These are phyloP conservation scores for Penstemon barbatus DNA, from an alignment of 257 asterid genomes.

Conservation along the genomic window DNA sequence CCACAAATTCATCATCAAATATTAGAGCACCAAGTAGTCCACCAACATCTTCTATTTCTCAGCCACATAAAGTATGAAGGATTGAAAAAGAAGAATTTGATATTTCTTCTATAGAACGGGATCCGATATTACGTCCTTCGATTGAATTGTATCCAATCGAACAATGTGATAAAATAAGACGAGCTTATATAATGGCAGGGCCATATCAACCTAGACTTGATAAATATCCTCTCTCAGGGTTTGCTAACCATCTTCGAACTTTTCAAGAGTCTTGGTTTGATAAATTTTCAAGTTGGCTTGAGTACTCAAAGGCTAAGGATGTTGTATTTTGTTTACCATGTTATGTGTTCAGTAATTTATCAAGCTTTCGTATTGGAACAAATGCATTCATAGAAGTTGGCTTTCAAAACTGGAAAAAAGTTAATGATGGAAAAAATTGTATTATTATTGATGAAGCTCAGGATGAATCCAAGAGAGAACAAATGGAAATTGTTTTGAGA, in stretches of 20 bases:
- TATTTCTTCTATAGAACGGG: neutral
- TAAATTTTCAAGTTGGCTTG: too few relatives aligned
- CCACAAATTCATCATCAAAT: too few relatives aligned
- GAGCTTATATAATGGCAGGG: neutral
- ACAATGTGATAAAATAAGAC: conserved; percentile 1
- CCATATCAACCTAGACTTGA: neutral
- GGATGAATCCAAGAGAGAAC: too few relatives aligned
- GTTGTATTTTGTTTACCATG: neutral
- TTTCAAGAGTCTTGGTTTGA: neutral
- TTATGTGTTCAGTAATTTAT: too few relatives aligned
- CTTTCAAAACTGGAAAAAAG: neutral
- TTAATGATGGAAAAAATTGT: neutral
- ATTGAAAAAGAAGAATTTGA: too few relatives aligned
- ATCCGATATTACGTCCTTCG: neutral
- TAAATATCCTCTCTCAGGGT: neutral
- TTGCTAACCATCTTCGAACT: neutral
- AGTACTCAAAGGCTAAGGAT: neutral
- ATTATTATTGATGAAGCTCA: too few relatives aligned
- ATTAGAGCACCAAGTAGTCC: too few relatives aligned
- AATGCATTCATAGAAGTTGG: neutral
- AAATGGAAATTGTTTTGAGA: too few relatives aligned
- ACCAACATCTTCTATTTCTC: too few relatives aligned
- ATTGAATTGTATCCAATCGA: neutral
- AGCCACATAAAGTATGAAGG: too few relatives aligned
- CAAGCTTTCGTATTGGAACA: neutral